phyloP scores from a whole-genome alignment of 768 basidiomycete species.

The Pholiota conissans region DNA sequence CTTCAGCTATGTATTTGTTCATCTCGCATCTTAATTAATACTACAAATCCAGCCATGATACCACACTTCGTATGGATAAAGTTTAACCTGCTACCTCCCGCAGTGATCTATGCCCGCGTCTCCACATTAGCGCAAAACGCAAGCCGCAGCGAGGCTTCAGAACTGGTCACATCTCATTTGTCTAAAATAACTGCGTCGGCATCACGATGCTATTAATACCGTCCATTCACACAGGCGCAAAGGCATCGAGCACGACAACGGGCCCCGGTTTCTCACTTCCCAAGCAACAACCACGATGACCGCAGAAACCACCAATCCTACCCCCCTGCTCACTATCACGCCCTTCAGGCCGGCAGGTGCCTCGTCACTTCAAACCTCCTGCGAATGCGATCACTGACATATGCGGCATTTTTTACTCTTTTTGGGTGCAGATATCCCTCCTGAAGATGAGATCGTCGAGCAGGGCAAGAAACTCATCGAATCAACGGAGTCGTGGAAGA shows the following conservation, averaged over 20 bases:
- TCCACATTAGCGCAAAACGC: background rate
- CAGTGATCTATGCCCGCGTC: background rate
- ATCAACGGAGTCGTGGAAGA: constrained; percentile 60
- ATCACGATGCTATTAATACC: constrained; percentile 5
- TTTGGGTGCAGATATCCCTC: constrained; percentile 50
- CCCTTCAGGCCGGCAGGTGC: constrained; percentile 28
- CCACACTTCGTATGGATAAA: background rate
- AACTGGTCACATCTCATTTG: background rate
- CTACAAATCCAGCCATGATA: constrained; percentile 1
- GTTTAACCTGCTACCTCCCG: background rate
- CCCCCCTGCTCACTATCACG: constrained; percentile 25
- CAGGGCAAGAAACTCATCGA: constrained; percentile 58
- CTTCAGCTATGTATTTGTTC: constrained; percentile 19
- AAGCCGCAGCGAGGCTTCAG: background rate
- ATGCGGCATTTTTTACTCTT: background rate
- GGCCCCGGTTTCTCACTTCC: constrained; percentile 10
- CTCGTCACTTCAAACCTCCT: background rate
- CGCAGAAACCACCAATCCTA: constrained; percentile 15
- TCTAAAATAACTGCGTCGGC: background rate
- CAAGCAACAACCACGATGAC: constrained; percentile 24
- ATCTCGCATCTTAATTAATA: constrained; percentile 5
- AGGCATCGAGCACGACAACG: constrained; percentile 1
- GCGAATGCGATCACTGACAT: background rate
- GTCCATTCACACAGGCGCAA: constrained; percentile 16
- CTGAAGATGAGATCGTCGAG: constrained; percentile 55